Base-by-base conservation (phyloP, 2,329 filamentous ascomycete species). In the Hirsutella minnesotensis region DNA sequence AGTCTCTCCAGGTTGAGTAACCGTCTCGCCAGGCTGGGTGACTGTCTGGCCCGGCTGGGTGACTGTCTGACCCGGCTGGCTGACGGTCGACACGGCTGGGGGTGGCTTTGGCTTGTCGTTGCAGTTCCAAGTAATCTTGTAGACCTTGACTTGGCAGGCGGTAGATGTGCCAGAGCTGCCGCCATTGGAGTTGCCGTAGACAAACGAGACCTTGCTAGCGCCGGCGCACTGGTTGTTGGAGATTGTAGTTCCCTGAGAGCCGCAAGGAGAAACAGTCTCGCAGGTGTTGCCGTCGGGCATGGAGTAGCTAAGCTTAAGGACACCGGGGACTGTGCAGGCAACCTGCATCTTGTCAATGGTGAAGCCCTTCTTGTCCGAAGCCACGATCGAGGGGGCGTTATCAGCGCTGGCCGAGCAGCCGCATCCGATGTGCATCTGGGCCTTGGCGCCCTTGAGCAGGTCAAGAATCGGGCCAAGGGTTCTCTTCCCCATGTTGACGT, bases 211-310 rank as follows among this genome's bases (percentile, higher is more conserved):
- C 45, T 78, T 80, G 59, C 75, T 86, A 50, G 90, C 89, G 63
- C 89, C 89, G 76, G 88, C 90, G 61, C 90, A 96, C 73, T 95
- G 87, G 47, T 70, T 77, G 75, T 95, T 95, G 65, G 77, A 67
- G 54, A 95, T 72, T 38, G 73, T 75, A 45, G 78, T 81, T 54
- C 86, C 86, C 15, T 72, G 67, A 43, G 72, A 68, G 49, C 71
- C 76, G 75, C 86, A 94, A 41, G 70, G 58, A 50, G 75, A 69
- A 49, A 76, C 79, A 55, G 94, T 83, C 68, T 85, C 90, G 79
- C 90, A 96, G 46, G 64, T 76, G 13, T 77, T 81, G 53, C 85
- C 85, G 60, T 90, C 86, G 2, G 79, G 74, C 87, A 95, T 94
- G 55, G 71, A 74, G 66, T 90, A 95, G 69, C 86, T 75, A 69